Evolutionary conservation across 23 red algal species (phyloP), one percentile per base, ranked within the genome.

Genomic region (Gracilaria domingensis): DNA sequence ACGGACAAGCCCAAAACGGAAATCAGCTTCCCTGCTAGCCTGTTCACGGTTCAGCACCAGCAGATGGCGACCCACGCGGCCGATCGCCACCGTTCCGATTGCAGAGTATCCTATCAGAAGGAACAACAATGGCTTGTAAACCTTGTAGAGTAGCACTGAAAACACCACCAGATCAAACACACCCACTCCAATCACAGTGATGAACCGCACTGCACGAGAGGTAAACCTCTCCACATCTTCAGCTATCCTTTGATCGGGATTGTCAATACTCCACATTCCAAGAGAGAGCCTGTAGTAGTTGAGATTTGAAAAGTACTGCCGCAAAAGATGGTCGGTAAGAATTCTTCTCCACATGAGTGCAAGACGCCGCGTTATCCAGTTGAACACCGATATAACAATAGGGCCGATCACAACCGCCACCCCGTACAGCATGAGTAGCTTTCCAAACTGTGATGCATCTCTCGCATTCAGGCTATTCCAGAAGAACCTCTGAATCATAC

Each of bases 151-250:
- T 24, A 99, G 94, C 42, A 96, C 80, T 25, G 88, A 90, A 54
- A 99, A 99, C 35, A 96, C 57, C 28, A 92, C 28, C 35, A 99
- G 79, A 75, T 99, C 97, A 57, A 99, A 96, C n/a, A 88, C 44
- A 4, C 94, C 83, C 0, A 99, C 94, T 51, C 93, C 84, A 30
- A 95, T 74, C 11, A 88, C 71, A 71, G 94, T 96, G 23, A 95
- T 61, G 76, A 99, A 86, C 13, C 91, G 58, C 11, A 96, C 91
- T 2, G 97, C 97, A 1, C 86, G 75, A 21, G 90, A 89, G 14
- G 97, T 99, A 36, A 99, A 96, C n/a, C 65, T 74, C 24, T 79
- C 65, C 18, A 99, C 88, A 85, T 99, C 97, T 38, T 99, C 97
- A 4, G 93, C 66, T 32, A 99, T 91, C 5, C 97, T 82, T 81